These are phyloP conservation scores for Carex pumila DNA, from an alignment of 176 grass and related monocot genomes.

Conservation along the genomic window DNA sequence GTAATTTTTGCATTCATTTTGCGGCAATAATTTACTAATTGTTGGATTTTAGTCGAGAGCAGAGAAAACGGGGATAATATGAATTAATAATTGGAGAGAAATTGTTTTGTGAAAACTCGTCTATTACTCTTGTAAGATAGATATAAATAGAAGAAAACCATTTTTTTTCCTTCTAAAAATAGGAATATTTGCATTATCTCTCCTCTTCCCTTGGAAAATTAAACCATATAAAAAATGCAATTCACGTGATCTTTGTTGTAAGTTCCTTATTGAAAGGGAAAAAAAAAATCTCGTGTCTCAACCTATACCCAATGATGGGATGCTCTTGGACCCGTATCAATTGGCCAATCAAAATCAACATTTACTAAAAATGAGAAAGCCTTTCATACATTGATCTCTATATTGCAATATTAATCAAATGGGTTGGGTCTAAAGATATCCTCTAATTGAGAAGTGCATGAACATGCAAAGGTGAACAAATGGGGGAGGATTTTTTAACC, in stretches of 20 bases:
- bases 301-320: not conserved
- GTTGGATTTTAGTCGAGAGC: not conserved
- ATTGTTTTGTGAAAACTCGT: not conserved
- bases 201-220: not conserved
- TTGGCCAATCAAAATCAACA: not conserved
- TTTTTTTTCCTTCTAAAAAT: not conserved
- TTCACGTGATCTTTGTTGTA: not conserved
- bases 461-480: not conserved
- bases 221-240: not conserved
- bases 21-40: no score
- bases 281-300: not conserved
- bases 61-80: not conserved
- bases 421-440: not conserved
- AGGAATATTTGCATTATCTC: not conserved
- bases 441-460: not conserved
- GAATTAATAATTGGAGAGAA: not conserved
- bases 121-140: not conserved
- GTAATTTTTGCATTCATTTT: no score
- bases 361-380: not conserved
- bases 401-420: not conserved
- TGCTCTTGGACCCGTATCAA: not conserved
- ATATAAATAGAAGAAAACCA: not conserved
- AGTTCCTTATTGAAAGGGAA: not conserved
- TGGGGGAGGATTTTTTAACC: not conserved
- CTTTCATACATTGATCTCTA: not conserved